Base-by-base conservation (phyloP, 306 rosid genomes). In the Prunus padus region DNA sequence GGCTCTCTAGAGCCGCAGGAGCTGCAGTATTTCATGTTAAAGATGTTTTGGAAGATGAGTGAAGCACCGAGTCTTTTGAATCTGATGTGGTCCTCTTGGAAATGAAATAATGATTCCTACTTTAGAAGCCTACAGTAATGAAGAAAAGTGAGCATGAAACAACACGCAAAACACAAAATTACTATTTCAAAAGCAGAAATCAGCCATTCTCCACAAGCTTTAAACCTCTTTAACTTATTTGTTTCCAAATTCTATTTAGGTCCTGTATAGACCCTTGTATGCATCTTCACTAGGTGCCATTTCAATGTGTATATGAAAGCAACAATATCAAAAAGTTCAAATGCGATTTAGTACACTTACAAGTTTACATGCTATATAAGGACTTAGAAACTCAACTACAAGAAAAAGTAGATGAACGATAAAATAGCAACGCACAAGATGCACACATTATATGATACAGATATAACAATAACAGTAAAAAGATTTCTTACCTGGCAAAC, bases 401-500 rank as follows among this genome's bases (percentile, higher is more conserved):
- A 5, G 8, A 33, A 33, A 33, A 33, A 5, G 40, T 33, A 33
- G 40, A 33, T 33, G 40, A 0, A 33, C 40, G 8, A 3, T 33
- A 33, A 33, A 4, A 33, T 33, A 33, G 1, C 1, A 33, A 33
- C 40, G 8, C 40, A 33, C 40, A 5, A 33, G 40, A 33, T 33
- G 40, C 40, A 33, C 40, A 65, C 69, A 77, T 44, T 51, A 66
- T 37, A 62, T 49, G 54, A 73, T 23, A 79, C 60, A 47, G 49
- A 73, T 23, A 79, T 54, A 47, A 12, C 50, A 45, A 70, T 56
- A 49, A 60, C 45, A 44, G 59, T 61, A 4, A 66, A 78, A 84
- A 42, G 30, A 60, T 26, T 67, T 80, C 97, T 90, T 85, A 96
- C 98, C 76, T 90, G 99, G 84, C 99, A 96, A 72, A 92, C 98